Evolutionary conservation across 331 rosid genomes (phyloP).

Genomic region (Arachis monticola): DNA sequence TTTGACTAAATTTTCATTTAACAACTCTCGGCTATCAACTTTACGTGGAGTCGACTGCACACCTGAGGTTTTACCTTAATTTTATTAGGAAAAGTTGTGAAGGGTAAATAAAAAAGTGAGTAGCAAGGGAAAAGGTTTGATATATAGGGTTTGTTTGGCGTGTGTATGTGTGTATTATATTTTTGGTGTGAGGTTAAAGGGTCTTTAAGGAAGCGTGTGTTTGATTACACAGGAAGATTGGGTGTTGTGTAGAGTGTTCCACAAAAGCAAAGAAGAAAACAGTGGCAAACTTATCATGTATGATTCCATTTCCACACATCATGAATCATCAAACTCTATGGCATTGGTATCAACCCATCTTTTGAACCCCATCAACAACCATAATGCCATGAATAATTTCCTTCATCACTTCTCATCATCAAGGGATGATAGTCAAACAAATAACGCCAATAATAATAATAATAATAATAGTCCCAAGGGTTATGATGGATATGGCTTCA

Average conservation of each 20-base stretch:
- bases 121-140: background rate
- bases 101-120: too few relatives aligned
- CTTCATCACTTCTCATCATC: constrained; percentile 57
- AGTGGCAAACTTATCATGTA: constrained; percentile 43
- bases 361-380: constrained; percentile 31
- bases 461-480: constrained; percentile 40
- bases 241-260: constrained; percentile 91
- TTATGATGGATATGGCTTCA: constrained; percentile 60
- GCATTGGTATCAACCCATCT: constrained; percentile 49
- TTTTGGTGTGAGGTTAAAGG: constrained; percentile 35
- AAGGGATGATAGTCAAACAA: constrained; percentile 32
- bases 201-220: constrained; percentile 25
- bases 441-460: constrained; percentile 15
- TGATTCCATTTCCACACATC: constrained; percentile 35
- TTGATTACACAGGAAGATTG: constrained; percentile 79
- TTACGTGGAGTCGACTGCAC: too few relatives aligned
- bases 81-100: too few relatives aligned
- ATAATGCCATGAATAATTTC: constrained; percentile 49
- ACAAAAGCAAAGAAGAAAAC: constrained; percentile 69
- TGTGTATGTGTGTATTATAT: background rate
- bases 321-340: constrained; percentile 44
- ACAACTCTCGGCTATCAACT: too few relatives aligned
- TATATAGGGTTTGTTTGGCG: background rate
- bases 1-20: too few relatives aligned
- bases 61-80: too few relatives aligned